A percentile compares a stretch with the other conserved stretches of the same genome.
Evolutionary conservation across 768 basidiomycete species (phyloP).

Genomic region (Podaxis carcinomalis): DNA sequence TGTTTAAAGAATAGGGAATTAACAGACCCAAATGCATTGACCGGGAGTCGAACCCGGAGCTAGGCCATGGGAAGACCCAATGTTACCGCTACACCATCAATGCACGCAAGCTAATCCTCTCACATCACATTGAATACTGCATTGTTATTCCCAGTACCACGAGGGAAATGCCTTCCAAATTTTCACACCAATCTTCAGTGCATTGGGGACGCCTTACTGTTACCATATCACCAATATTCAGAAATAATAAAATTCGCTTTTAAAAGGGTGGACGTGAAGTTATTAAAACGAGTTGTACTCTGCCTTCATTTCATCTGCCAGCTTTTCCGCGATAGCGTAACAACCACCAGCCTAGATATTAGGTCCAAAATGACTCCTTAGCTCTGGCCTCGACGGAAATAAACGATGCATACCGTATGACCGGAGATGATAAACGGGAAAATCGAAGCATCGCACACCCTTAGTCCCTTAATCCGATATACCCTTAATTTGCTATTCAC

Average conservation of each 20-base stretch:
- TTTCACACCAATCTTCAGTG: too few species aligned
- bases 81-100: conserved; percentile 82
- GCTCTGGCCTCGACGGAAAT: too few species aligned
- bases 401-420: conserved; percentile 34
- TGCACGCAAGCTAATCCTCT: conserved; percentile 18
- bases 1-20: not conserved
- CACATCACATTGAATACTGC: too few species aligned
- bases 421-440: conserved; percentile 45
- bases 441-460: conserved; percentile 45
- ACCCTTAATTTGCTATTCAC: conserved; percentile 34
- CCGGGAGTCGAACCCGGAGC: conserved; percentile 55
- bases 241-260: too few species aligned
- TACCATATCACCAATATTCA: too few species aligned
- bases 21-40: conserved; percentile 30
- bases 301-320: conserved; percentile 26
- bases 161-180: too few species aligned
- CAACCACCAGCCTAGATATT: conserved; percentile 24
- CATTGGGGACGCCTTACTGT: too few species aligned
- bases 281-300: conserved; percentile 14
- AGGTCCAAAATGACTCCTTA: not conserved
- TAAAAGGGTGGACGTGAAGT: too few species aligned
- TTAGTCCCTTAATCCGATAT: conserved; percentile 36
- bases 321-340: conserved; percentile 27
- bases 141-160: too few species aligned
- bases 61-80: conserved; percentile 79